Base-by-base conservation (phyloP, 768 basidiomycete genomes). In the Clathrus columnatus region DNA sequence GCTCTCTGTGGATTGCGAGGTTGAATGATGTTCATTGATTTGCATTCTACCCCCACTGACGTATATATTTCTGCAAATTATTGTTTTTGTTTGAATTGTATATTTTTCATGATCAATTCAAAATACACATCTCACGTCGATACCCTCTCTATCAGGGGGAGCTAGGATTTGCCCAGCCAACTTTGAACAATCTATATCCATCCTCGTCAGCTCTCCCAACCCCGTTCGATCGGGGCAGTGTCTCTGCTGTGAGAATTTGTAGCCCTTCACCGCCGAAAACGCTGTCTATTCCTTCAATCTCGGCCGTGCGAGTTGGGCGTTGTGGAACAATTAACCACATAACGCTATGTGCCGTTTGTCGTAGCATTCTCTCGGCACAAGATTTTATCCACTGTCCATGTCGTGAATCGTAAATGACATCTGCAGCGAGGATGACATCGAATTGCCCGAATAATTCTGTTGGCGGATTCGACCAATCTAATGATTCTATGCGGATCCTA, bases 241-340 rank as follows among this genome's bases (percentile, higher is more conserved):
- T 74, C 57, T 79, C 74, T 56, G 68, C 64, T 41, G 72, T 65
- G 56, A 82, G 60, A 21, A 87, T 73, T 42, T 64, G 75, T 54
- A 88, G 68, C 44, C 57, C 27, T 51, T 57, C 48, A 41, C 54
- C 29, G 42, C 51, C 7, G 62, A 89, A 87, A 32, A 77, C 72
- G 10, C 70, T 71, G 23, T 77, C 77, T 4, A 90, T 81, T 2
- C 63, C 41, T 69, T 71, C 72, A 84, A 73, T 41, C 78, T 81
- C 60, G 78, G 80, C 46, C 82, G 84, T 58, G 57, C 80, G 80
- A 10, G 78, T 82, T 32, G 74, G 73, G n/a, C 90, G 76, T 46
- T 85, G 62, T 0, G 87, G 81, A 29, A 88, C 77, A 56, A 87
- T 81, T 64, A 91, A 71, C 79, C 86, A 87, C 65, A 91, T 87